Percentiles rank a stretch among this genome's conserved stretches.
These are phyloP conservation scores for Leccinum fibrillosum DNA, from an alignment of 768 basidiomycete species.

Conservation along the genomic window DNA sequence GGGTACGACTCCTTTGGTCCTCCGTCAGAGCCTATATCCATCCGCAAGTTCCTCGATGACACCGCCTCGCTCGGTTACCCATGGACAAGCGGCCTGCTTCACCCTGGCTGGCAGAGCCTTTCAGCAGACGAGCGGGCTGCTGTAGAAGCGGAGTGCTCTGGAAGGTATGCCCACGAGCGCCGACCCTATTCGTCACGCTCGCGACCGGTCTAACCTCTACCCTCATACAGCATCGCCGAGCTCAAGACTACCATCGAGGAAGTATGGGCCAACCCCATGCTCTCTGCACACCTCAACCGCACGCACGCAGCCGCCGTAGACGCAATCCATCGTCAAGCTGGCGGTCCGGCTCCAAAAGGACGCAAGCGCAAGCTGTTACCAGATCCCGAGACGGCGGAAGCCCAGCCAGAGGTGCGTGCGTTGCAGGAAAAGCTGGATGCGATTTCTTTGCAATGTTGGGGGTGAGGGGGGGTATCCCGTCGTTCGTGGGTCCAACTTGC, in stretches of 20 bases:
- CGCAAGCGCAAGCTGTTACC: conserved; percentile 36
- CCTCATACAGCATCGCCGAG: conserved; percentile 48
- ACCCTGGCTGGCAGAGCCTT: conserved; percentile 23
- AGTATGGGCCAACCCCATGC: conserved; percentile 51
- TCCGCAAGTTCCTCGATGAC: conserved; percentile 43
- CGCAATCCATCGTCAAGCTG: conserved; percentile 34
- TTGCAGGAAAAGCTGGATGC: conserved; percentile 52
- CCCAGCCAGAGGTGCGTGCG: conserved; percentile 42
- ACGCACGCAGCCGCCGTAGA: conserved; percentile 49
- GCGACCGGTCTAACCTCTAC: not conserved
- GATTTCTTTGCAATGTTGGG: conserved; percentile 56
- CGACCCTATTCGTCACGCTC: not conserved
- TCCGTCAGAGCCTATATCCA: conserved; percentile 51
- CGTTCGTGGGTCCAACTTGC: too few species aligned
- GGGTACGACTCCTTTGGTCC: conserved; percentile 59
- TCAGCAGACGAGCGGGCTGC: conserved; percentile 26
- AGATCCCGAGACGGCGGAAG: conserved; percentile 21
- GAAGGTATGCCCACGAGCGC: conserved; percentile 29
- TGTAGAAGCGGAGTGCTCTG: conserved; percentile 40
- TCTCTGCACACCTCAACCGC: conserved; percentile 55
- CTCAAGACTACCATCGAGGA: conserved; percentile 42
- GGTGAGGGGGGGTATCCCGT: conserved; percentile 37
- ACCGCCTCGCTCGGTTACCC: conserved; percentile 18
- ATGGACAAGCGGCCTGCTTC: conserved; percentile 6
- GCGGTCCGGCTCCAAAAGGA: conserved; percentile 23